phyloP scores from a whole-genome alignment of 441 rosid species.

The Corymbia citriodora region DNA sequence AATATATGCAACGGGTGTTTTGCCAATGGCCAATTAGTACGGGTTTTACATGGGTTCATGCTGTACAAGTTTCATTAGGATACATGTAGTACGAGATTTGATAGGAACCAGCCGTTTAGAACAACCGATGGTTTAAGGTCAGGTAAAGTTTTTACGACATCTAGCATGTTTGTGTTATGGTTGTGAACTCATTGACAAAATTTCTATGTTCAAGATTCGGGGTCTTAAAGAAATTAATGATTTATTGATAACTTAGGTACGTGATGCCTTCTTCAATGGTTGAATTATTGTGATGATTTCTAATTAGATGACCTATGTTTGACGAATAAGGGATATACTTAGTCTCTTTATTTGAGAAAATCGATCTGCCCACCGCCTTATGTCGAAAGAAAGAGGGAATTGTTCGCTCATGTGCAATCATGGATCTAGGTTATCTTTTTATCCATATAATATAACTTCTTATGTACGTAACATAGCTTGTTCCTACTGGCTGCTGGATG shows the following conservation, averaged over 20 bases:
- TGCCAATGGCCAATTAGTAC: not conserved
- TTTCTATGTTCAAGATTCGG: not conserved
- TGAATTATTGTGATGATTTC: not conserved
- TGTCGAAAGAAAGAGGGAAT: not conserved
- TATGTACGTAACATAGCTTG: not conserved
- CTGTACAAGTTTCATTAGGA: not conserved
- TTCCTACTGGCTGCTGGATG: not conserved
- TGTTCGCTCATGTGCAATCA: not conserved
- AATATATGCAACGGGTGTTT: not conserved
- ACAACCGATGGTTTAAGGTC: not conserved
- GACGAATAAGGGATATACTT: not conserved
- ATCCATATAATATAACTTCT: not conserved
- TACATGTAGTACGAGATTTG: not conserved
- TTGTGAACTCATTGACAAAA: not conserved
- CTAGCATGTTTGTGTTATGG: no score
- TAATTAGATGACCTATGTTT: not conserved
- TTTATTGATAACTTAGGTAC: not conserved
- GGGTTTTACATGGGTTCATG: not conserved
- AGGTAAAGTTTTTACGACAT: not conserved
- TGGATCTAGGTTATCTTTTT: not conserved
- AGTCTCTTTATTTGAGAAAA: not conserved
- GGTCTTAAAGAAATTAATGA: not conserved
- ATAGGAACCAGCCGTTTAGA: not conserved
- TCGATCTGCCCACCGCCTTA: not conserved
- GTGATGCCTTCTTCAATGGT: not conserved